A percentile compares a stretch with the other conserved stretches of the same genome.
Evolutionary conservation across 2,329 filamentous ascomycete genomes (phyloP).

Genomic region (Dothistroma pini): DNA sequence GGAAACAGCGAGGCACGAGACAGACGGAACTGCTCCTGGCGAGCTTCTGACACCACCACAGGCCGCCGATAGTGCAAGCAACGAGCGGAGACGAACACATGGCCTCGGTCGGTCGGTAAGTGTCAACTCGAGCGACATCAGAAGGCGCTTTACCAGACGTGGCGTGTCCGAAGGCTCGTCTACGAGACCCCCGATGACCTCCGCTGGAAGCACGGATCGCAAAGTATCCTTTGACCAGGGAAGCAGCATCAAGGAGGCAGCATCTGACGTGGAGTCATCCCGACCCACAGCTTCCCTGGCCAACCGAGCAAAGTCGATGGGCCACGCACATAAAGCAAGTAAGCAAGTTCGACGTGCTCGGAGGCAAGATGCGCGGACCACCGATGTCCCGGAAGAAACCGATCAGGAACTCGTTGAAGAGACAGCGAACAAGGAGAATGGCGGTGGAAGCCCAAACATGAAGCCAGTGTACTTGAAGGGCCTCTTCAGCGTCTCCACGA

Average conservation of each 20-base stretch:
- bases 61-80: conserved; percentile 46
- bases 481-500: conserved; percentile 94
- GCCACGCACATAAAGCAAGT: conserved; percentile 84
- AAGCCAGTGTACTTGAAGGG: conserved; percentile 97
- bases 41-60: conserved; percentile 73
- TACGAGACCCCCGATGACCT: conserved; percentile 30
- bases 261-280: conserved; percentile 48
- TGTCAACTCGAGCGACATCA: conserved; percentile 81
- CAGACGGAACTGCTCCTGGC: conserved; percentile 47
- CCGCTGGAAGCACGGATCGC: conserved; percentile 26
- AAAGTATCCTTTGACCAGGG: conserved; percentile 39
- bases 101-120: conserved; percentile 82
- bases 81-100: conserved; percentile 41
- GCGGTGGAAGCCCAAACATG: conserved; percentile 61
- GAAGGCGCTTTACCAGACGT: conserved; percentile 59
- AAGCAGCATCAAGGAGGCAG: conserved; percentile 35
- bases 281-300: conserved; percentile 54
- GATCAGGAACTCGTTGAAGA: conserved; percentile 67
- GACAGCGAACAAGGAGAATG: conserved; percentile 47
- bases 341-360: conserved; percentile 78
- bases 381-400: conserved; percentile 86
- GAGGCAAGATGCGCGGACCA: conserved; percentile 54
- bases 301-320: conserved; percentile 77
- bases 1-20: conserved; percentile 53
- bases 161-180: conserved; percentile 53